phyloP scores from a whole-genome alignment of 208 protist species.

The Leishmania martiniquensis region DNA sequence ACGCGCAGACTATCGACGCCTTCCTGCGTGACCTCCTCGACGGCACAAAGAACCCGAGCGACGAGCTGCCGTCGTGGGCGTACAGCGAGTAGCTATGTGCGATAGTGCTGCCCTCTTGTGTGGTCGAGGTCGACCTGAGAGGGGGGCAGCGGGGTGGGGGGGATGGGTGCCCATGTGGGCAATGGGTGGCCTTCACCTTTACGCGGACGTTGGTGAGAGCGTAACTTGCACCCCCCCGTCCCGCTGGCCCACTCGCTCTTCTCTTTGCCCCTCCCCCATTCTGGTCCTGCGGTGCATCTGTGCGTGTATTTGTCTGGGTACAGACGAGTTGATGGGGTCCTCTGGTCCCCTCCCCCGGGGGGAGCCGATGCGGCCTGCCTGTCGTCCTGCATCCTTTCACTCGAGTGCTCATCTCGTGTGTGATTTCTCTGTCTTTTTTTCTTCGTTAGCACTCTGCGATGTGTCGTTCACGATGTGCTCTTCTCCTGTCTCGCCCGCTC shows the following conservation, averaged over 20 bases:
- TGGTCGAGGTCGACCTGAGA: not conserved
- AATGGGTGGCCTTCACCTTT: not conserved
- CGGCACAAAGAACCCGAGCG: conserved; percentile 39
- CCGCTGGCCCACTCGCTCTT: not conserved
- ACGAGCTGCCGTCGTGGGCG: conserved; percentile 40
- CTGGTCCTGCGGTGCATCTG: not conserved
- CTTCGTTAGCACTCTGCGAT: not conserved
- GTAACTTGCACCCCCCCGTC: not conserved
- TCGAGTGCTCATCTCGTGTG: not conserved
- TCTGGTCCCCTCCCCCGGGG: not conserved
- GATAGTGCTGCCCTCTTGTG: not conserved
- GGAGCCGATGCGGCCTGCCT: too few species aligned
- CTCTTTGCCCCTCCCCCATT: not conserved
- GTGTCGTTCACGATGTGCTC: not conserved
- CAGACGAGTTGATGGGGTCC: not conserved
- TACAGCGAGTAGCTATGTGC: conserved; percentile 14
- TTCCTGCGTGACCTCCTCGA: conserved; percentile 71
- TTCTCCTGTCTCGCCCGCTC: not conserved
- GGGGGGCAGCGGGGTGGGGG: not conserved
- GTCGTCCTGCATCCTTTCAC: not conserved
- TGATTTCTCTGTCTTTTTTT: not conserved
- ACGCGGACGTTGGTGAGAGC: not conserved
- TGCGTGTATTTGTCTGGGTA: not conserved
- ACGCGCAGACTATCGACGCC: conserved; percentile 38
- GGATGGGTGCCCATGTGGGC: not conserved